These are phyloP conservation scores for Grigorovia transvaalensis DNA, from an alignment of 805 yeast species.

Conservation along the genomic window DNA sequence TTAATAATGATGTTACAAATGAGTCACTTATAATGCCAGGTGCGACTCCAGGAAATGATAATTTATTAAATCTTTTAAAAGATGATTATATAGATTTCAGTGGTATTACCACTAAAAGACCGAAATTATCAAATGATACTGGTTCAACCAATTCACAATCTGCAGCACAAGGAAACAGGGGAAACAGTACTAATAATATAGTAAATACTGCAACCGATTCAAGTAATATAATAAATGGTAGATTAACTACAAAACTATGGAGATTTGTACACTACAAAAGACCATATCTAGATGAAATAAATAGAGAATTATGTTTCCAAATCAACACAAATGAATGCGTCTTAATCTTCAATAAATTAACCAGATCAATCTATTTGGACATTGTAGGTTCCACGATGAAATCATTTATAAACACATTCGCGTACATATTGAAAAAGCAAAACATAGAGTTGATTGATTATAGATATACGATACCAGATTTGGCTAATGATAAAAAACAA, in stretches of 20 bases:
- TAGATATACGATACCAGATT: not conserved
- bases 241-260: constrained; percentile 4
- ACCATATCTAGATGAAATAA: constrained; percentile 34
- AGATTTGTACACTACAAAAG: constrained; percentile 32
- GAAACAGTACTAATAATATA: not conserved
- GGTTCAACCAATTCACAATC: not conserved
- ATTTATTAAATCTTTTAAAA: not conserved
- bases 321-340: constrained; percentile 26
- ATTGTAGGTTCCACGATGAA: constrained; percentile 11
- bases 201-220: not conserved
- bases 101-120: not conserved
- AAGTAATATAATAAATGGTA: not conserved
- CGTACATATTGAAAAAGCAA: constrained; percentile 2
- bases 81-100: not conserved
- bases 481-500: not conserved
- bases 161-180: not conserved
- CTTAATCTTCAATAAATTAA: constrained; percentile 25
- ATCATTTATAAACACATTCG: constrained; percentile 12
- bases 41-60: constrained; percentile 1
- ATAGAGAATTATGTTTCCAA: constrained; percentile 36
- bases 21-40: not conserved
- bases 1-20: not conserved
- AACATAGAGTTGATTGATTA: constrained; percentile 4
- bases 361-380: constrained; percentile 16
- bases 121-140: not conserved